A percentile compares a stretch with the other conserved stretches of the same genome.
Conservation (phyloP, 2,329 filamentous ascomycete genomes). For the Fusarium buharicum region DNA sequence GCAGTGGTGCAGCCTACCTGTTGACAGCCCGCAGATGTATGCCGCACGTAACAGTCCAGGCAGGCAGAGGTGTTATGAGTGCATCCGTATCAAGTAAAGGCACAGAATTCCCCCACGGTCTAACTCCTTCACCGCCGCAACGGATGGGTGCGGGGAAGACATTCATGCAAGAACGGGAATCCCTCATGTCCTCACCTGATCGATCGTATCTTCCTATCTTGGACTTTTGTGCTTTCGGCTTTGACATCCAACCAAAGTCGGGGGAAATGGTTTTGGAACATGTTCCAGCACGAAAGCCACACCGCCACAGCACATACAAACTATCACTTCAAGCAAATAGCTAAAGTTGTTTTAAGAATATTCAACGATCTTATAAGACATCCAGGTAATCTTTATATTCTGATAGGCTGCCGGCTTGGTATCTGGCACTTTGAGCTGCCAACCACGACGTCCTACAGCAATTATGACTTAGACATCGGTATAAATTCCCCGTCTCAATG, state of each 20-base stretch:
- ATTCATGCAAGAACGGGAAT: constrained; percentile 24
- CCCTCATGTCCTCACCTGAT: constrained; percentile 33
- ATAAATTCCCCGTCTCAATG: neutral
- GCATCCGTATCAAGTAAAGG: constrained; percentile 18
- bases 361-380: neutral
- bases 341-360: neutral
- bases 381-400: neutral
- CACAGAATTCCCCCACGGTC: constrained; percentile 25
- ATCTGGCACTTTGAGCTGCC: neutral
- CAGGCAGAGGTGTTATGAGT: constrained; percentile 38
- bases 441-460: neutral
- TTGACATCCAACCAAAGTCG: constrained; percentile 4
- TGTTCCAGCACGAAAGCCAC: constrained; percentile 22
- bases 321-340: neutral
- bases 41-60: constrained; percentile 28
- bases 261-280: constrained; percentile 25
- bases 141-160: constrained; percentile 21
- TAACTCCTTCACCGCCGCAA: constrained; percentile 34
- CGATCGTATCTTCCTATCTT: constrained; percentile 23
- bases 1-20: constrained; percentile 29
- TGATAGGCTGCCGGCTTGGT: neutral
- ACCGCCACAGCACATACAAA: constrained; percentile 23
- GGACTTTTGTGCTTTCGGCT: constrained; percentile 14
- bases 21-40: constrained; percentile 25
- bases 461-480: neutral